Evolutionary conservation across 2,329 filamentous ascomycete species (phyloP), one percentile per base, ranked within the genome.

Genomic region (Parascedosporium putredinis): DNA sequence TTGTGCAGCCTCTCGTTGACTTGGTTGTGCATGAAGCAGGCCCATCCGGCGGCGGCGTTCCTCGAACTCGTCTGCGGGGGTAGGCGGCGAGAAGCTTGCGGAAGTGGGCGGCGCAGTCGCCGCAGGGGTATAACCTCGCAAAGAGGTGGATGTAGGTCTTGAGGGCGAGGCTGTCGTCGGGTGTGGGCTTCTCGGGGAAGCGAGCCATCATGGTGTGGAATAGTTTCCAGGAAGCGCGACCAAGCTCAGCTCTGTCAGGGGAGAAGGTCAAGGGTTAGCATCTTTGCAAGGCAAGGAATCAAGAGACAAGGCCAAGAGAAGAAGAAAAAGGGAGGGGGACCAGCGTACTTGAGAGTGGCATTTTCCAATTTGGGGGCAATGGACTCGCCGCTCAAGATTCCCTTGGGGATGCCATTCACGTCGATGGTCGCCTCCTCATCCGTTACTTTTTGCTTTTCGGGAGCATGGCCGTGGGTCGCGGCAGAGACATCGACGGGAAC

Each of bases 331-430:
- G 31, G 33, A 44, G 38, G 25, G 20, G 34, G 31, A 25, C 46
- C 36, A 31, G 60, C 73, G 46, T 70, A 84, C 82, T 91, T 93
- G 49, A 80, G 71, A 5, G 87, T 93, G 53, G 84, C 86, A 66
- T 93, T 93, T 60, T 86, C 87, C 49, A 93, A 71, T 67, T 88
- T 89, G 1, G 86, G 83, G 47, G 86, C 86, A 59, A 89, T 91
- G 3, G 81, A 83, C 50, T 79, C 79, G 50, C 85, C 86, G 16
- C 74, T 72, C 20, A 88, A 70, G 16, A 84, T 65, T 40, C 65
- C 65, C 23, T 68, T 64, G 1, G 76, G 66, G 24, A 78, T 56
- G 25, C 62, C 56, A 31, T 63, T 63, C 25, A 78, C 58, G 49
- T 72, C 71, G 20, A 71, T 29, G 20, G 10, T 25, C 22, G 25